Conservation (phyloP, 805 yeast species). For the Saccharomycopsis olivae region DNA sequence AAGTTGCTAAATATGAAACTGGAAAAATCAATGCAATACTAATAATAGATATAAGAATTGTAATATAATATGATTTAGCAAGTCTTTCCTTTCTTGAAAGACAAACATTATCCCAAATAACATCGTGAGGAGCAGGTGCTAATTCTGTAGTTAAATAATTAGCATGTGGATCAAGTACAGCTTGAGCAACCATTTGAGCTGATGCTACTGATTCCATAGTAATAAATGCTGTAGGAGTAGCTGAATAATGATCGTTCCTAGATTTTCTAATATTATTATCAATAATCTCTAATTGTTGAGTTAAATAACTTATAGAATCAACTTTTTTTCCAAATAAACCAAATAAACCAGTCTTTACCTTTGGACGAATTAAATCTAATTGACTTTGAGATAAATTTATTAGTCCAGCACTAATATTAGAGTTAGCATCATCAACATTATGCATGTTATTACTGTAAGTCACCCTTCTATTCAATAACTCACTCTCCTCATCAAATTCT, state of each 20-base stretch:
- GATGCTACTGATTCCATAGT: constrained; percentile 93
- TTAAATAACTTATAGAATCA: constrained; percentile 74
- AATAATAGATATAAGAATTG: constrained; percentile 53
- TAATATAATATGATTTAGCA: constrained; percentile 46
- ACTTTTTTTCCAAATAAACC: constrained; percentile 59
- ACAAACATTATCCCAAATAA: constrained; percentile 86
- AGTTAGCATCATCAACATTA: constrained; percentile 12
- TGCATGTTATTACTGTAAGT: constrained; percentile 10
- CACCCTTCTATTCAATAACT: constrained; percentile 8
- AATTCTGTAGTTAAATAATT: constrained; percentile 69
- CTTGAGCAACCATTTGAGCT: constrained; percentile 95
- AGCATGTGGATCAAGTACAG: constrained; percentile 83
- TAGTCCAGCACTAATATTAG: constrained; percentile 10
- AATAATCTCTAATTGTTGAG: constrained; percentile 53
- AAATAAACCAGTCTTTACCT: constrained; percentile 43
- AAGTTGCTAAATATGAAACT: constrained; percentile 73
- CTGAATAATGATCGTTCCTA: constrained; percentile 57
- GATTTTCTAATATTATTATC: constrained; percentile 63
- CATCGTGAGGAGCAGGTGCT: constrained; percentile 96
- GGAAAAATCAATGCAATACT: constrained; percentile 74
- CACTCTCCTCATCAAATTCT: constrained; percentile 13
- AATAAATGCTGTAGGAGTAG: constrained; percentile 86
- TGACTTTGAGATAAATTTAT: constrained; percentile 11
- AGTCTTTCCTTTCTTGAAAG: constrained; percentile 65
- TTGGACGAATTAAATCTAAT: constrained; percentile 40